Base-by-base conservation (phyloP, 192 early-diverging fungal species). In the Fimicolochytrium jonesii region DNA sequence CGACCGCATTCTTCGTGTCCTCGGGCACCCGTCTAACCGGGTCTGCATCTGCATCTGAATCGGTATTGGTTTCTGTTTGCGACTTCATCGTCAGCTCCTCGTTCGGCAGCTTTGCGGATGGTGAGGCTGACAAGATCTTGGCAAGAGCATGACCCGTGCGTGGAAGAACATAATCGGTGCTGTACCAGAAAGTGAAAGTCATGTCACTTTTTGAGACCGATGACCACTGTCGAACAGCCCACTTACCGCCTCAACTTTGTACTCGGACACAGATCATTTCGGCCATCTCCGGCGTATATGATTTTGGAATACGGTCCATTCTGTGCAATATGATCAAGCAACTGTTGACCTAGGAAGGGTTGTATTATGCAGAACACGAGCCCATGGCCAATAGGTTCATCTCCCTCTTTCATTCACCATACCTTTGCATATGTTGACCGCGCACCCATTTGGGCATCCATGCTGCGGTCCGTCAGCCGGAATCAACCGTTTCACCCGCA, bases 351-450 rank as follows among this genome's bases (percentile, higher is more conserved):
- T n/a, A n/a, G n/a, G n/a, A n/a, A n/a, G n/a, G n/a, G n/a, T n/a
- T n/a, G n/a, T n/a, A n/a, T n/a, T n/a, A n/a, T n/a, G n/a, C n/a
- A n/a, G n/a, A n/a, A n/a, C n/a, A n/a, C n/a, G n/a, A n/a, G n/a
- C n/a, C n/a, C n/a, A n/a, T n/a, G n/a, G n/a, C n/a, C n/a, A n/a
- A n/a, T n/a, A n/a, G n/a, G n/a, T n/a, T n/a, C n/a, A n/a, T n/a
- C n/a, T n/a, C 37, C 37, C 37, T 11, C 37, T 39, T 39, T 39
- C 37, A 11, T 39, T 39, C 37, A 17, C 37, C 9, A 39, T 17
- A 61, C 86, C 86, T 72, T 87, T 87, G 36, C 86, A 87, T 20
- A 87, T 70, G 52, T 87, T 87, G 6, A 69, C 56, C 13, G 77
- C 62, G 43, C 86, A 87, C 37, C 71, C 65, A 34, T 77, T 66